A percentile compares a stretch with the other conserved stretches of the same genome.
Evolutionary conservation across 148 eudicot genomes (phyloP).

Genomic region (Cornus controversa): DNA sequence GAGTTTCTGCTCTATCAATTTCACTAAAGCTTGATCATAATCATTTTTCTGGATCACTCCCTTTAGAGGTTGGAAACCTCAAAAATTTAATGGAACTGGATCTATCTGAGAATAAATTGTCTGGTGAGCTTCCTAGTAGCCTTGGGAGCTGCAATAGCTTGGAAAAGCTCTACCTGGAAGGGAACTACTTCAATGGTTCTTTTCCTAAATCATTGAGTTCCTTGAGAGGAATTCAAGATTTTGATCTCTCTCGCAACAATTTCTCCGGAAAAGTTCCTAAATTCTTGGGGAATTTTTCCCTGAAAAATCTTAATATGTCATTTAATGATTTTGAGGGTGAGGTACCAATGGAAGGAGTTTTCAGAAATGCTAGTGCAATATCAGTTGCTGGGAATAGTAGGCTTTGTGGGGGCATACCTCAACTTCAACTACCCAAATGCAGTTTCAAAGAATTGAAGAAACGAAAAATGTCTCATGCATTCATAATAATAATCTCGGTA

Average conservation of each 20-base stretch:
- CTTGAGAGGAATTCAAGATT: not conserved
- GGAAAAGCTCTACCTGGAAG: not conserved
- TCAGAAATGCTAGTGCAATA: not conserved
- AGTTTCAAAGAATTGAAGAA: too few relatives aligned
- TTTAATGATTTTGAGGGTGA: not conserved
- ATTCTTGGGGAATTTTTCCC: not conserved
- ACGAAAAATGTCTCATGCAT: too few relatives aligned
- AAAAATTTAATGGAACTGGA: not conserved
- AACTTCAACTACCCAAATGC: too few relatives aligned
- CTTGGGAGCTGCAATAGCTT: not conserved
- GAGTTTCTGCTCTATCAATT: not conserved
- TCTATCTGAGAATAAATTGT: not conserved
- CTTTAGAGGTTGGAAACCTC: not conserved
- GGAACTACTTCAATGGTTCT: not conserved
- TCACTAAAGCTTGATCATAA: not conserved
- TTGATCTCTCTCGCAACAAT: not conserved
- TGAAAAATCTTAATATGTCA: not conserved
- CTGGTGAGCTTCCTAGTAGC: conserved; percentile 2
- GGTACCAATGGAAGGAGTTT: not conserved
- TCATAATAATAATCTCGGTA: too few relatives aligned
- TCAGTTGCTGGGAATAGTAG: not conserved
- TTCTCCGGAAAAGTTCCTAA: not conserved
- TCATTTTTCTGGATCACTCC: not conserved
- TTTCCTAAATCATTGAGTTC: too few relatives aligned
- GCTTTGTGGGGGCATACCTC: too few relatives aligned